Base-by-base conservation (phyloP, 75 land plant genomes). In the Gnetum montanum region DNA sequence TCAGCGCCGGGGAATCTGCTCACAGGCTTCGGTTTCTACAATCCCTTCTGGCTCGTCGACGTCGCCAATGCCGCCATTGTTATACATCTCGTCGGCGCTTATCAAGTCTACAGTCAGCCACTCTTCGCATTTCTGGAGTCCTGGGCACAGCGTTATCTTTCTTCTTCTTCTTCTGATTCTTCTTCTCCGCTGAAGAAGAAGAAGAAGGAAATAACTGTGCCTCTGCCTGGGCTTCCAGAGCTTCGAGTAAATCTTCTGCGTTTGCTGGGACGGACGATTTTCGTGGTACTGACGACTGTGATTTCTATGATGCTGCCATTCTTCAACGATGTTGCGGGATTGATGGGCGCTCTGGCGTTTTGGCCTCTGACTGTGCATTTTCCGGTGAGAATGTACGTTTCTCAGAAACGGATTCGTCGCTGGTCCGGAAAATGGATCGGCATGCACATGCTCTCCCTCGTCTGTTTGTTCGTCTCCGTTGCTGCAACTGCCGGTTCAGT, bases 291-390 rank as follows among this genome's bases (percentile, higher is more conserved):
- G 44, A 80, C 88, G 19, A 84, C 88, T 0, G 34, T 80, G 19
- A 65, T 77, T 11, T 73, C 88, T 8, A 84, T 84, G 88, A 63
- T 84, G 3, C 70, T 84, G 25, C 88, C 88, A 19, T 80, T 84
- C 59, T 84, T 84, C 61, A 84, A 84, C 58, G 82, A 77, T 63
- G 73, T 84, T 0, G 81, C 80, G n/a, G 88, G 88, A 0, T 37
- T 80, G 33, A 43, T 48, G 16, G n/a, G n/a, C n/a, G n/a, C n/a
- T n/a, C n/a, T n/a, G n/a, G n/a, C n/a, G n/a, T n/a, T n/a, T n/a
- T n/a, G n/a, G n/a, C n/a, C n/a, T n/a, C n/a, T n/a, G n/a, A n/a
- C n/a, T n/a, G n/a, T n/a, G n/a, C n/a, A n/a, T n/a, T n/a, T n/a
- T n/a, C n/a, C n/a, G n/a, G 50, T 54, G 13, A 36, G 33, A 36